Percentiles rank a stretch among this genome's conserved stretches.
Evolutionary conservation across 495 filamentous ascomycete species (phyloP).

Genomic region (Neurospora hispaniola): DNA sequence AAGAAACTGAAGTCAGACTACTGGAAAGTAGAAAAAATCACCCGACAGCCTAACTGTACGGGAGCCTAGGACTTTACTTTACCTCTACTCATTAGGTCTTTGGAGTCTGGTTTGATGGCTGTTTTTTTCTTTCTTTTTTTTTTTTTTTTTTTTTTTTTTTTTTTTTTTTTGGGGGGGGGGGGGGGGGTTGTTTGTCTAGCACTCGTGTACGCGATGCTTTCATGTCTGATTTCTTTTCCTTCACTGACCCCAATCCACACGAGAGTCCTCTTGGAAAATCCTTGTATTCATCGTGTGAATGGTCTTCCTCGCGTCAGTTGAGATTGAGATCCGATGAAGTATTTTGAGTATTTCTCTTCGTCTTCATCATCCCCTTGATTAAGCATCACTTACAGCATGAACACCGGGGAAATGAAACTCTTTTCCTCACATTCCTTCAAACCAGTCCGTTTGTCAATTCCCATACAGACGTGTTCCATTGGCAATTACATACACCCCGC

Average conservation of each 20-base stretch:
- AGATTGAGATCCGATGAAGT: neutral
- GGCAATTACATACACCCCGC: neutral
- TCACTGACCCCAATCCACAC: neutral
- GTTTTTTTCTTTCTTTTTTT: too few species aligned
- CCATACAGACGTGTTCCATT: neutral
- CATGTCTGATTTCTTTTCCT: neutral
- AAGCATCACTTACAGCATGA: neutral
- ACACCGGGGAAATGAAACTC: neutral
- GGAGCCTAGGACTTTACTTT: too few species aligned
- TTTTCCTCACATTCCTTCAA: neutral
- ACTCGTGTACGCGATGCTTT: neutral
- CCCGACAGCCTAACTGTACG: too few species aligned
- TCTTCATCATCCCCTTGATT: neutral
- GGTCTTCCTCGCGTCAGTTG: neutral
- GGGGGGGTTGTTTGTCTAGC: too few species aligned
- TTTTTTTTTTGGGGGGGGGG: too few species aligned
- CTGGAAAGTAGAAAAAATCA: too few species aligned
- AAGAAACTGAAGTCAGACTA: too few species aligned
- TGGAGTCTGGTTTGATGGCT: too few species aligned
- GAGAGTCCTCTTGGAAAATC: neutral
- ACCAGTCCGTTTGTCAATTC: neutral
- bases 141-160: too few species aligned
- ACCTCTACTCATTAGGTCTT: too few species aligned
- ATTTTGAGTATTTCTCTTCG: rapidly evolving
- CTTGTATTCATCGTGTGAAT: neutral